A percentile compares a stretch with the other conserved stretches of the same genome.
These are phyloP conservation scores for Bipolaris zeicola DNA, from an alignment of 2,329 filamentous ascomycete genomes.

Conservation along the genomic window DNA sequence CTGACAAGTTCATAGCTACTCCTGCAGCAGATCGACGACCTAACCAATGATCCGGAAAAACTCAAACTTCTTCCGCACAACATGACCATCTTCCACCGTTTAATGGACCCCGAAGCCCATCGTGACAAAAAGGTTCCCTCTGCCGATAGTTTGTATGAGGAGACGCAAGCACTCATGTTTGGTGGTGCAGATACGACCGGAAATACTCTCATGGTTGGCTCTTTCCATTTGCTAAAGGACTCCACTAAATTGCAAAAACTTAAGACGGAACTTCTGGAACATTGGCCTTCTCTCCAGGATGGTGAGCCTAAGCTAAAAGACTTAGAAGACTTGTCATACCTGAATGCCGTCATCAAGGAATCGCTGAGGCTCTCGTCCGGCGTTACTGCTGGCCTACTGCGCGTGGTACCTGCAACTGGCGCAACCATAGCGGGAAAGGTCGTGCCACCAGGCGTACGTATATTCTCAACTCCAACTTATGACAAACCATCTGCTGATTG, in stretches of 20 bases:
- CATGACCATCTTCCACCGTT: slow-evolving; percentile 47
- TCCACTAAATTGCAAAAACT: slow-evolving; percentile 43
- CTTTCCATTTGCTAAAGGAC: slow-evolving; percentile 49
- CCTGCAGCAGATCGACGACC: slow-evolving; percentile 37
- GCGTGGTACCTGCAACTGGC: slow-evolving; percentile 31
- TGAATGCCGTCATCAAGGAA: slow-evolving; percentile 50
- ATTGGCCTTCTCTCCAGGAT: slow-evolving; percentile 45
- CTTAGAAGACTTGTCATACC: slow-evolving; percentile 45
- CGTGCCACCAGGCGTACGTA: slow-evolving; percentile 31
- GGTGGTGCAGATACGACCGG: slow-evolving; percentile 55
- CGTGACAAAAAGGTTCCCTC: slow-evolving; percentile 41
- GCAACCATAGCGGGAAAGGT: slow-evolving; percentile 26
- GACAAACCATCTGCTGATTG: background rate
- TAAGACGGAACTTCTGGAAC: slow-evolving; percentile 45
- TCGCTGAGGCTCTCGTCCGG: slow-evolving; percentile 46
- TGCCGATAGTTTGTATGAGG: slow-evolving; percentile 49
- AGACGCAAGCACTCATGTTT: slow-evolving; percentile 55
- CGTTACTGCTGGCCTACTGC: slow-evolving; percentile 34
- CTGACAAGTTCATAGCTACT: slow-evolving; percentile 29
- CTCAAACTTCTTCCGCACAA: slow-evolving; percentile 43
- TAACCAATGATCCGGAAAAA: slow-evolving; percentile 38
- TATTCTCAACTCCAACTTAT: background rate
- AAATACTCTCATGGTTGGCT: slow-evolving; percentile 50
- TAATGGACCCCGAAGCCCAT: slow-evolving; percentile 43
- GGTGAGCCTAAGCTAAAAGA: slow-evolving; percentile 38